These are phyloP conservation scores for Lactarius deliciosus DNA, from an alignment of 768 basidiomycete species.

Conservation along the genomic window DNA sequence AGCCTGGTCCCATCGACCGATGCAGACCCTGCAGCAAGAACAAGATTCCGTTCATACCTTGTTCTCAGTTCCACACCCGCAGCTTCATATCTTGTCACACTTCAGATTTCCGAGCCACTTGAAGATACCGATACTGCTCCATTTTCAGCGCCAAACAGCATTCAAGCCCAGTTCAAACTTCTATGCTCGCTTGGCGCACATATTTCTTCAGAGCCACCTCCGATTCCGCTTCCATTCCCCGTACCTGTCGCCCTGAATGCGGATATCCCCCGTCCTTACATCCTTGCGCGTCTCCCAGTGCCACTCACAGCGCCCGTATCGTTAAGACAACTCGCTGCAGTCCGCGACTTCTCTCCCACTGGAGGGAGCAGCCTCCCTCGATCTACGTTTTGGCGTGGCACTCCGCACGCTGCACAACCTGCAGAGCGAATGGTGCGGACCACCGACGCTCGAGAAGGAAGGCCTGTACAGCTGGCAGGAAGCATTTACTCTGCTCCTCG, in stretches of 20 bases:
- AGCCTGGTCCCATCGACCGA: slow-evolving; percentile 14
- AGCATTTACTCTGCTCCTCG: slow-evolving; percentile 60
- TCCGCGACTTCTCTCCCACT: slow-evolving; percentile 40
- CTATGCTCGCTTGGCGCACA: slow-evolving; percentile 33
- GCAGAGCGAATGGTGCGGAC: slow-evolving; percentile 78
- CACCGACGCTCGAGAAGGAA: slow-evolving; percentile 40
- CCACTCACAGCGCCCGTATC: neutral
- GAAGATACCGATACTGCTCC: neutral
- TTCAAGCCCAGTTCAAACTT: slow-evolving; percentile 32
- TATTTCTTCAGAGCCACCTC: slow-evolving; percentile 50
- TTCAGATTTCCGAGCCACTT: slow-evolving; percentile 16
- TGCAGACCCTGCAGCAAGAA: slow-evolving; percentile 11
- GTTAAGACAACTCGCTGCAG: slow-evolving; percentile 40
- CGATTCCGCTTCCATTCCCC: slow-evolving; percentile 33
- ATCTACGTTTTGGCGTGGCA: slow-evolving; percentile 60
- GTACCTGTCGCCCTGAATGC: slow-evolving; percentile 48
- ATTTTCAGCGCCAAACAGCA: slow-evolving; percentile 31
- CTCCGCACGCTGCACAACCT: slow-evolving; percentile 64
- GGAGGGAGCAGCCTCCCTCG: slow-evolving; percentile 43
- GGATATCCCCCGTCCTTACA: slow-evolving; percentile 50
- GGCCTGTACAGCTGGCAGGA: slow-evolving; percentile 71
- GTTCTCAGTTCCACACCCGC: neutral
- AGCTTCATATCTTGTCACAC: slow-evolving; percentile 16
- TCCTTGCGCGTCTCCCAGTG: slow-evolving; percentile 41
- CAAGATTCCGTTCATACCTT: slow-evolving; percentile 16